Conservation (phyloP, 768 basidiomycete species). For the Cyathus striatus region DNA sequence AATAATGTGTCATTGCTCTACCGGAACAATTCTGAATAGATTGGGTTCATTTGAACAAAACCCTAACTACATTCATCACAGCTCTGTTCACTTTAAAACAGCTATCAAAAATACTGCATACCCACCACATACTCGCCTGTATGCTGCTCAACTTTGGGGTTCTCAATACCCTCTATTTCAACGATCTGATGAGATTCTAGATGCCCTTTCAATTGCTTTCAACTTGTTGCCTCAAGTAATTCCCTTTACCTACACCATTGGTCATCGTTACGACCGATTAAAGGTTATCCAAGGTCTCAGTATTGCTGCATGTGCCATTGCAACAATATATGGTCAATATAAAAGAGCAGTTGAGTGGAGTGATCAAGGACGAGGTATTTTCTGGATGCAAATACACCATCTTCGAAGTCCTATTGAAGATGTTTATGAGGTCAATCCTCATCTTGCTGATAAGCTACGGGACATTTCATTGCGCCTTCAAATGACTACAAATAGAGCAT, state of each 20-base stretch:
- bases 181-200: background rate
- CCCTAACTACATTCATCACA: no score
- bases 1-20: no score
- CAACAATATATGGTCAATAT: conserved; percentile 4
- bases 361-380: conserved; percentile 15
- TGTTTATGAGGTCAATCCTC: conserved; percentile 2
- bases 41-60: no score
- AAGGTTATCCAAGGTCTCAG: background rate
- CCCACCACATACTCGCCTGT: background rate
- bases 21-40: no score
- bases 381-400: conserved; percentile 12
- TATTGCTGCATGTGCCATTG: conserved; percentile 4
- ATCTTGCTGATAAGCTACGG: conserved; percentile 4
- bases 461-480: conserved; percentile 6
- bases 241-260: conserved; percentile 9
- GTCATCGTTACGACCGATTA: conserved; percentile 4
- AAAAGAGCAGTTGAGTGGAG: conserved; percentile 14
- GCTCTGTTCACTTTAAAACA: no score
- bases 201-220: background rate
- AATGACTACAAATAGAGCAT: conserved; percentile 2
- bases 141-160: background rate
- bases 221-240: conserved; percentile 5
- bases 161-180: background rate
- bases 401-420: conserved; percentile 14
- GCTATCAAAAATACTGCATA: no score